Evolutionary conservation across 129 eudicot genomes (phyloP).

Genomic region (Flaveria trinervia): DNA sequence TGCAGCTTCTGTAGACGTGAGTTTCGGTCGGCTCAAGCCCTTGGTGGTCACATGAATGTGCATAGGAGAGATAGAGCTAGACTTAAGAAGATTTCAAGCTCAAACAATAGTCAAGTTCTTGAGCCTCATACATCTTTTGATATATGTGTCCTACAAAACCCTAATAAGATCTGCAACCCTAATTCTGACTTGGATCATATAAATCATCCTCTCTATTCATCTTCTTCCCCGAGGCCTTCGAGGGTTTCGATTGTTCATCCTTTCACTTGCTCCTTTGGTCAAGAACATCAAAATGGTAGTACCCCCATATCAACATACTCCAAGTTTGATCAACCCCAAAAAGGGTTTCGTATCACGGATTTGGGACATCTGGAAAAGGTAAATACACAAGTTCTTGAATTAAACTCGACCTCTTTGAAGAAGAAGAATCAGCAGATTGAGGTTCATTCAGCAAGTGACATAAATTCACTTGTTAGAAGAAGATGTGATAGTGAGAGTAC

Average conservation of each 20-base stretch:
- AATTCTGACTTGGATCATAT: conserved; percentile 36
- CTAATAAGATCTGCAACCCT: conserved; percentile 32
- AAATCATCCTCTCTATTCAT: conserved; percentile 33
- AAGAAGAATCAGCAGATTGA: conserved; percentile 34
- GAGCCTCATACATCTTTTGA: conserved; percentile 40
- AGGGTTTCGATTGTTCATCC: conserved; percentile 44
- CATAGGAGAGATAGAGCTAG: conserved; percentile 92
- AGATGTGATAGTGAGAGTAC: conserved; percentile 18
- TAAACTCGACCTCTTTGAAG: conserved; percentile 32
- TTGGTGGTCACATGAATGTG: conserved; percentile 92
- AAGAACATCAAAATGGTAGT: conserved; percentile 24
- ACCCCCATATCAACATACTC: conserved; percentile 46
- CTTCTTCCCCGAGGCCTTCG: conserved; percentile 39
- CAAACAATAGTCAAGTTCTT: conserved; percentile 27
- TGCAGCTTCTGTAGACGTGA: conserved; percentile 87
- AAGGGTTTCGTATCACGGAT: conserved; percentile 25
- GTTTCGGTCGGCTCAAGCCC: conserved; percentile 91
- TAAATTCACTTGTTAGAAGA: conserved; percentile 41
- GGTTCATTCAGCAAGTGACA: conserved; percentile 37
- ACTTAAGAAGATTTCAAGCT: conserved; percentile 60
- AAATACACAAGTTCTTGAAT: conserved; percentile 24
- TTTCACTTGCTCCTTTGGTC: conserved; percentile 47
- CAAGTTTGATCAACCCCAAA: conserved; percentile 36
- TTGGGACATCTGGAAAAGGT: conserved; percentile 24
- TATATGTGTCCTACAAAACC: conserved; percentile 31